Evolutionary conservation across 139 green algal species (phyloP).

Genomic region (Chlorella sorokiniana): DNA sequence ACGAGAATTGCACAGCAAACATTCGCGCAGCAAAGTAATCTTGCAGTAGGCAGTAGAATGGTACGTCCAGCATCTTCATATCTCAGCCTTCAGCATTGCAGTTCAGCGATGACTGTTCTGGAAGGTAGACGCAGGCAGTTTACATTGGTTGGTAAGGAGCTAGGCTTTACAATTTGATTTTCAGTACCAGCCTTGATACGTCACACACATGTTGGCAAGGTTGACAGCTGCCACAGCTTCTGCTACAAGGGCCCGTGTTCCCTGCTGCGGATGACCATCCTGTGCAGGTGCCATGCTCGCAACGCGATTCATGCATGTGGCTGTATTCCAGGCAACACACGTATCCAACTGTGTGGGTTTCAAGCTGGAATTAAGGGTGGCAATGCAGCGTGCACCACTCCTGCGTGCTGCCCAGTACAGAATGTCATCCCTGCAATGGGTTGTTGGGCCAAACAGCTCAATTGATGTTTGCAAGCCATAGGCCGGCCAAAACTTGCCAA

Average conservation of each 20-base stretch:
- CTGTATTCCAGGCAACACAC: conserved; percentile 19
- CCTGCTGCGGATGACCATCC: conserved; percentile 59
- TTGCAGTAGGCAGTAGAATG: no score
- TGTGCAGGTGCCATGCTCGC: conserved; percentile 5
- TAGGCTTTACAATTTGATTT: background rate
- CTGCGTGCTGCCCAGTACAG: conserved; percentile 44
- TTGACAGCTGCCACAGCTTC: conserved; percentile 71
- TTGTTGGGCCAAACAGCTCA: background rate
- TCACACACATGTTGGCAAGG: conserved; percentile 93
- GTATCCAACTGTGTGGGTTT: conserved; percentile 44
- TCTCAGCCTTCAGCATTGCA: no score
- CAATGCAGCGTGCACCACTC: conserved; percentile 26
- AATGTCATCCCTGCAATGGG: conserved; percentile 50
- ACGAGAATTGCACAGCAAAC: no score
- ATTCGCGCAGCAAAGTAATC: no score
- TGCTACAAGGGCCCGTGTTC: conserved; percentile 78
- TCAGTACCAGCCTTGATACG: conserved; percentile 90
- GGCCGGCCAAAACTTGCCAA: conserved; percentile 54
- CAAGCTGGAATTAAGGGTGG: conserved; percentile 33
- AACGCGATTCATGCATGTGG: conserved; percentile 4
- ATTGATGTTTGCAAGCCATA: conserved; percentile 23
- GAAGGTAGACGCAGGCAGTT: no score
- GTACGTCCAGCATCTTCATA: no score
- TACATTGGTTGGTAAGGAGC: no score
- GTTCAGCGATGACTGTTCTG: no score